Percentiles rank a stretch among this genome's conserved stretches.
Evolutionary conservation across 2,329 filamentous ascomycete genomes (phyloP).

Genomic region (Rhinocladiella mackenziei): DNA sequence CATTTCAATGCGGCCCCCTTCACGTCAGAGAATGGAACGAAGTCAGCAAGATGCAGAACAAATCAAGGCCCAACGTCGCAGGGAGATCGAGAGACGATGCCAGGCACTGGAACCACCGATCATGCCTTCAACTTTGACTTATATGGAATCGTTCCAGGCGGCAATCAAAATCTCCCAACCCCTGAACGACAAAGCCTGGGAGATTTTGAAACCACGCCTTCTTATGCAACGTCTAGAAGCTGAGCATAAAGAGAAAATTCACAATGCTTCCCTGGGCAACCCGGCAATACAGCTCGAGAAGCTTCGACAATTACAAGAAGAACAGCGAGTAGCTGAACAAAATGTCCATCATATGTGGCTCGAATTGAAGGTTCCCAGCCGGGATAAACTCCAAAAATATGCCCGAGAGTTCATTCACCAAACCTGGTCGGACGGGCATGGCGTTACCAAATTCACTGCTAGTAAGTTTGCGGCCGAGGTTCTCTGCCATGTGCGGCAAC

Average conservation of each 20-base stretch:
- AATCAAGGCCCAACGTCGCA: conserved; percentile 50
- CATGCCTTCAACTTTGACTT: conserved; percentile 56
- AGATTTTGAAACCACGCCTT: conserved; percentile 62
- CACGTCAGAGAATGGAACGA: conserved; percentile 14
- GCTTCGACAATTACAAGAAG: conserved; percentile 46
- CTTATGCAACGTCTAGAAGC: conserved; percentile 62
- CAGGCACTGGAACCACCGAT: conserved; percentile 64
- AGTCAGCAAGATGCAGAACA: conserved; percentile 18
- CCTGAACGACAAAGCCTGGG: conserved; percentile 67
- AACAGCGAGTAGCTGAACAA: conserved; percentile 53
- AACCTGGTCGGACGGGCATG: conserved; percentile 61
- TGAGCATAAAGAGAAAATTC: conserved; percentile 53
- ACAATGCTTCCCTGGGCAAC: conserved; percentile 31
- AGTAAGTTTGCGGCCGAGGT: conserved; percentile 69
- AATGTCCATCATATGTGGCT: conserved; percentile 67
- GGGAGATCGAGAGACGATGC: conserved; percentile 69
- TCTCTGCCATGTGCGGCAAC: conserved; percentile 61
- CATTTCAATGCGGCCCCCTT: neutral
- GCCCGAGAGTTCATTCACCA: conserved; percentile 67
- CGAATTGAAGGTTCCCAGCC: conserved; percentile 63
- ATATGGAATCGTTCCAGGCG: conserved; percentile 70
- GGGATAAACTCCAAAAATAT: conserved; percentile 60
- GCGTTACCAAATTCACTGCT: conserved; percentile 60
- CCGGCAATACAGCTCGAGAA: conserved; percentile 43
- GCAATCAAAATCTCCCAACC: conserved; percentile 66